These are phyloP conservation scores for Neostapfia colusana DNA, from an alignment of 176 grass and related monocot genomes.

Conservation along the genomic window DNA sequence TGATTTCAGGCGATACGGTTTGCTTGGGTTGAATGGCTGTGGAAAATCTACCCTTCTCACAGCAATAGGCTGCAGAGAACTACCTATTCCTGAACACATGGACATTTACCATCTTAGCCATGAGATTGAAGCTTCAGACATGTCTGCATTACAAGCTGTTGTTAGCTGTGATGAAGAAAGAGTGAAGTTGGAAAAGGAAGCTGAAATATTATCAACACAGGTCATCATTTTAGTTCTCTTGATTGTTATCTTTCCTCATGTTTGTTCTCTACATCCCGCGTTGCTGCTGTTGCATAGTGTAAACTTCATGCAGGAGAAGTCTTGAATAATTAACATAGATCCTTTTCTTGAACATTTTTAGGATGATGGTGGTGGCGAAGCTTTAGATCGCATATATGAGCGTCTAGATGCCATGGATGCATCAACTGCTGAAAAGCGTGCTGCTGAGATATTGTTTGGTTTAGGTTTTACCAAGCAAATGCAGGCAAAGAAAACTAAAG, in stretches of 20 bases:
- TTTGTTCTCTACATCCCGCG: not conserved
- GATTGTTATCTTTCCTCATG: not conserved
- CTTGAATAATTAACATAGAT: not conserved
- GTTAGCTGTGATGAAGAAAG: conserved; percentile 95
- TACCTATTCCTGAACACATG: conserved; percentile 97
- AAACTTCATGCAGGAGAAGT: not conserved
- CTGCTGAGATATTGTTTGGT: conserved; percentile 92
- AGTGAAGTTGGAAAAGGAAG: conserved; percentile 84
- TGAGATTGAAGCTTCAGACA: conserved; percentile 98
- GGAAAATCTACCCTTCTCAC: conserved; percentile 95
- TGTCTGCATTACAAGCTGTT: conserved; percentile 84
- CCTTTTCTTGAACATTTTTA: conserved; percentile 1
- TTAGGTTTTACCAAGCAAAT: conserved; percentile 90
- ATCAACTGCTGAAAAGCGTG: conserved; percentile 89
- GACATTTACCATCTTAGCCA: conserved; percentile 82
- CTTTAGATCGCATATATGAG: conserved; percentile 82
- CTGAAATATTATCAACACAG: conserved; percentile 69
- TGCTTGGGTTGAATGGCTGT: conserved; percentile 95
- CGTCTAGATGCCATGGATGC: conserved; percentile 84
- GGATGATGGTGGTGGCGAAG: conserved; percentile 86
- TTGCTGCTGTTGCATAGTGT: not conserved
- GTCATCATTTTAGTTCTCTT: conserved; percentile 26
- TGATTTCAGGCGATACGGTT: conserved; percentile 77
- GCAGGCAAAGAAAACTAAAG: conserved; percentile 92
- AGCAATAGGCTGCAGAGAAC: conserved; percentile 77